Evolutionary conservation across 2,329 filamentous ascomycete species (phyloP).

Genomic region (Intubia oerlemansii): DNA sequence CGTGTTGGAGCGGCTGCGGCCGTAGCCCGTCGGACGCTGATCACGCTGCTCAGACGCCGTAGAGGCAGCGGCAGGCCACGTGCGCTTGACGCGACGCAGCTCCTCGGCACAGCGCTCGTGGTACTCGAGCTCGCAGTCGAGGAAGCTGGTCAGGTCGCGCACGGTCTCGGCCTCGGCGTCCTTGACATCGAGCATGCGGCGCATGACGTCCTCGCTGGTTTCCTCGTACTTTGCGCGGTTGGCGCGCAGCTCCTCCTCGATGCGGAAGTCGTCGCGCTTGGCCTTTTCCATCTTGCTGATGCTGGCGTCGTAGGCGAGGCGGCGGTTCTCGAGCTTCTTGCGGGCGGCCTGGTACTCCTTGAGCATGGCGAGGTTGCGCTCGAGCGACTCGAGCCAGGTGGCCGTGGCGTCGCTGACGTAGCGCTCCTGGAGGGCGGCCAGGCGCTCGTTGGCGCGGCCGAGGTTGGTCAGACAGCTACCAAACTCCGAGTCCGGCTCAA

Average conservation of each 20-base stretch:
- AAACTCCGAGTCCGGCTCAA: slow-evolving; percentile 76
- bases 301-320: slow-evolving; percentile 78
- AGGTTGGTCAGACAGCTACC: slow-evolving; percentile 65
- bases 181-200: slow-evolving; percentile 92
- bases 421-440: slow-evolving; percentile 67
- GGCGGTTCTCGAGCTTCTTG: slow-evolving; percentile 82
- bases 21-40: slow-evolving; percentile 6
- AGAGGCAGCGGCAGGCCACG: slow-evolving; percentile 16
- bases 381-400: slow-evolving; percentile 79
- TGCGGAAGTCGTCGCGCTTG: slow-evolving; percentile 79
- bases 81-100: slow-evolving; percentile 33
- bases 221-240: slow-evolving; percentile 96
- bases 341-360: slow-evolving; percentile 86
- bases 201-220: slow-evolving; percentile 72
- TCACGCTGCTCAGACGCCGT: slow-evolving; percentile 2
- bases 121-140: slow-evolving; percentile 79
- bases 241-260: slow-evolving; percentile 77
- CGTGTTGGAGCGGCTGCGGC: slow-evolving; percentile 25
- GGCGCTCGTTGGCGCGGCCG: slow-evolving; percentile 71
- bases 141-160: slow-evolving; percentile 54
- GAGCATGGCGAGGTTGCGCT: slow-evolving; percentile 80
- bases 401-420: slow-evolving; percentile 60
- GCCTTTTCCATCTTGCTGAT: slow-evolving; percentile 80
- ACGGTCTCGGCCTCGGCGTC: slow-evolving; percentile 74
- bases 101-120: slow-evolving; percentile 81